Conservation (phyloP, 345 rosid genomes). For the Boechera divaricarpa region DNA sequence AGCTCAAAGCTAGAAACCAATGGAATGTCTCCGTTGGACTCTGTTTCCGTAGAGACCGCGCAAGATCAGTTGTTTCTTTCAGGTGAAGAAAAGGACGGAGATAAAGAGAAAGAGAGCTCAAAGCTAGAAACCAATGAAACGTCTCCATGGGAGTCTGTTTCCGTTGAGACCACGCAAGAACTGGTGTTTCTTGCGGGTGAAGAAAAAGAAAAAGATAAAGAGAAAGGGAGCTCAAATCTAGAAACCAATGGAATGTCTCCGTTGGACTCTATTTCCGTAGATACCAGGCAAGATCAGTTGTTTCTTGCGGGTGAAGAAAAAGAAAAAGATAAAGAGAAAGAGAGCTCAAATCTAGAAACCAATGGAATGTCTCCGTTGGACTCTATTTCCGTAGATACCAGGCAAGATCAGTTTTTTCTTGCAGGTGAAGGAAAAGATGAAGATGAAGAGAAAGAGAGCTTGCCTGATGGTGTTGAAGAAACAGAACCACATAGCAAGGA, state of each 20-base stretch:
- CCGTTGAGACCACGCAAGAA: background rate
- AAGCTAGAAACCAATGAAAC: conserved; percentile 15
- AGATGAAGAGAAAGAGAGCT: conserved; percentile 13
- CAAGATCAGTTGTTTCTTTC: conserved; percentile 14
- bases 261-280: background rate
- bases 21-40: background rate
- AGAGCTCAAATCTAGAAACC: background rate
- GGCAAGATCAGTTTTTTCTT: conserved; percentile 8
- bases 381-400: background rate
- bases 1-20: background rate
- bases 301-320: background rate
- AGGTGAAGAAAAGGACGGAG: conserved; percentile 3
- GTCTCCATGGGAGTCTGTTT: background rate
- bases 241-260: conserved; percentile 2
- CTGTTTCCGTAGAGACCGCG: background rate
- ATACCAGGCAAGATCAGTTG: background rate
- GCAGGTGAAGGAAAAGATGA: background rate
- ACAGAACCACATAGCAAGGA: conserved; percentile 15
- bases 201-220: background rate
- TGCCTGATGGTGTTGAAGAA: conserved; percentile 19
- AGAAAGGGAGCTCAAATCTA: background rate
- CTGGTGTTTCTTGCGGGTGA: background rate
- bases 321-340: conserved; percentile 1
- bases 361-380: background rate
- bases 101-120: conserved; percentile 15